A percentile compares a stretch with the other conserved stretches of the same genome.
These are phyloP conservation scores for Aspergillus haitiensis DNA, from an alignment of 495 filamentous ascomycete genomes.

Conservation along the genomic window DNA sequence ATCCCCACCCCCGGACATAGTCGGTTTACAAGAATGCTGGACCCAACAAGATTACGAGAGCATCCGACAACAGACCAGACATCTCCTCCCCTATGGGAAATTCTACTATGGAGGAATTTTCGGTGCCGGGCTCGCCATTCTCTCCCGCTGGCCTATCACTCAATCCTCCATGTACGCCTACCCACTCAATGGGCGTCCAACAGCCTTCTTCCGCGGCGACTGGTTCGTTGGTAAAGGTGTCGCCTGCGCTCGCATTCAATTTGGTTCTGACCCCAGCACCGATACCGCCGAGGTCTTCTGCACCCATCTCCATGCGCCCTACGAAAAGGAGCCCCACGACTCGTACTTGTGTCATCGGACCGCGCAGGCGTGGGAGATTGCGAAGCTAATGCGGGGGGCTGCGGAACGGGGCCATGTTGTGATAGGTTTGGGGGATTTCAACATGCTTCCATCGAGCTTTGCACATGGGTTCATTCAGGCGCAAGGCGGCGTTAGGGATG, in stretches of 20 bases:
- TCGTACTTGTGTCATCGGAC: slow-evolving; percentile 87
- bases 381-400: slow-evolving; percentile 84
- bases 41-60: slow-evolving; percentile 84
- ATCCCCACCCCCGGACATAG: slow-evolving; percentile 74
- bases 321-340: slow-evolving; percentile 75
- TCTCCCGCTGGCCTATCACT: slow-evolving; percentile 96
- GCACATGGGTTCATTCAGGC: slow-evolving; percentile 81
- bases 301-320: slow-evolving; percentile 91
- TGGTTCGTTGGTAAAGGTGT: slow-evolving; percentile 94
- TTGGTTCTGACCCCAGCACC: slow-evolving; percentile 56
- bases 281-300: slow-evolving; percentile 90
- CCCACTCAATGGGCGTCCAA: slow-evolving; percentile 90
- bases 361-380: slow-evolving; percentile 96
- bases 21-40: slow-evolving; percentile 95
- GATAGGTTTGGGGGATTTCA: slow-evolving; percentile 88
- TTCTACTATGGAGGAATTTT: slow-evolving; percentile 90
- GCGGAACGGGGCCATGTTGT: slow-evolving; percentile 82
- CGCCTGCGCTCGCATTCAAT: slow-evolving; percentile 77
- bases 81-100: slow-evolving; percentile 88
- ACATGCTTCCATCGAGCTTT: slow-evolving; percentile 85
- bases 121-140: slow-evolving; percentile 84
- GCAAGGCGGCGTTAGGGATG: slow-evolving; percentile 75
- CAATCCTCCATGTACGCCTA: slow-evolving; percentile 84
- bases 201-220: slow-evolving; percentile 90
- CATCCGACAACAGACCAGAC: slow-evolving; percentile 71